These are phyloP conservation scores for Peronosclerospora sorghi DNA, from an alignment of 352 stramenopile genomes.

Conservation along the genomic window DNA sequence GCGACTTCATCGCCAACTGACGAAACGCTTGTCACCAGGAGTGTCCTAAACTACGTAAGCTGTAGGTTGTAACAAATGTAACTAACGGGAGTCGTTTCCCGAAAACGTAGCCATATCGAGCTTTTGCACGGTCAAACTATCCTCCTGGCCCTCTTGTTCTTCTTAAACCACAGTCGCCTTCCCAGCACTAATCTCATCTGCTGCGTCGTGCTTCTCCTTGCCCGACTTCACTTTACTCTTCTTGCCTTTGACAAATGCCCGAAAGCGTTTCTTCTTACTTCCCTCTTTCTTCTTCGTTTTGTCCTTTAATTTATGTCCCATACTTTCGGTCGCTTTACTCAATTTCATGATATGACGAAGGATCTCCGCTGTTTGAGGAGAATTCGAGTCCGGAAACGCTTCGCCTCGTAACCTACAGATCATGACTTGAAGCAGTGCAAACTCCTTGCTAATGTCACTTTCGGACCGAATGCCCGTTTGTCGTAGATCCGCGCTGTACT, in stretches of 20 bases:
- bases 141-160: slow-evolving; percentile 21
- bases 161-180: background rate
- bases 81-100: slow-evolving; percentile 16
- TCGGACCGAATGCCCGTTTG: slow-evolving; percentile 55
- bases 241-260: slow-evolving; percentile 22
- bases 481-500: slow-evolving; percentile 52
- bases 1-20: slow-evolving; percentile 46
- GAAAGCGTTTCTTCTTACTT: slow-evolving; percentile 31
- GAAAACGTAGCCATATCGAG: slow-evolving; percentile 73
- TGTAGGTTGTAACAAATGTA: slow-evolving; percentile 5
- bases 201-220: slow-evolving; percentile 5
- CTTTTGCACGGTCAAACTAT: slow-evolving; percentile 61
- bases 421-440: slow-evolving; percentile 40
- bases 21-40: slow-evolving; percentile 37
- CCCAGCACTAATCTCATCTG: too few relatives aligned
- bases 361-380: slow-evolving; percentile 20
- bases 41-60: slow-evolving; percentile 3
- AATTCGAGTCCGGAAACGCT: slow-evolving; percentile 15
- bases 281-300: slow-evolving; percentile 43
- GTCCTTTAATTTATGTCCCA: slow-evolving; percentile 23
- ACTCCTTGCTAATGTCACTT: slow-evolving; percentile 60
- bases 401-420: slow-evolving; percentile 26
- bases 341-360: slow-evolving; percentile 53
- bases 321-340: slow-evolving; percentile 43
- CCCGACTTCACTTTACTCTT: slow-evolving; percentile 24